A percentile compares a stretch with the other conserved stretches of the same genome.
Conservation (phyloP, 192 early-diverging fungal species). For the Pecoramyces ruminantium region DNA sequence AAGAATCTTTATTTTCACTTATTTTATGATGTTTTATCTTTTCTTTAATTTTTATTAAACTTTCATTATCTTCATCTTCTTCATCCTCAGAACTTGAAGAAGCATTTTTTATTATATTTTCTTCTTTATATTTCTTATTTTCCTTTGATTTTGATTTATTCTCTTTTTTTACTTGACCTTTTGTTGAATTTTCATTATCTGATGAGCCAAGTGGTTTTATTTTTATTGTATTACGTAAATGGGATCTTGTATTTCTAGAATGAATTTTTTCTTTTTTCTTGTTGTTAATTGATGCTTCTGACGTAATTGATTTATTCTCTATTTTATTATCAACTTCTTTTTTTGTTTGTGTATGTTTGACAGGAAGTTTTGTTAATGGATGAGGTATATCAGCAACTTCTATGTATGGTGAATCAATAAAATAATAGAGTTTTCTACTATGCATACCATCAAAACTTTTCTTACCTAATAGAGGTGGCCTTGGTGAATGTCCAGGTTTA, state of each 20-base stretch:
- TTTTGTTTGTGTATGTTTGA: background rate
- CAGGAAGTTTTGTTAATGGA: background rate
- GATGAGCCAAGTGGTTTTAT: background rate
- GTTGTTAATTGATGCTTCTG: background rate
- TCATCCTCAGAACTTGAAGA: background rate
- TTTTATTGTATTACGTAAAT: background rate
- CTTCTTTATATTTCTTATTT: background rate
- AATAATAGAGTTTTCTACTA: conserved; percentile 57
- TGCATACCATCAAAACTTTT: conserved; percentile 51
- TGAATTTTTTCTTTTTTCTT: background rate
- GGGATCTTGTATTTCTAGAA: background rate
- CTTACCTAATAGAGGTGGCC: conserved; percentile 46
- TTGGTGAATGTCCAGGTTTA: conserved; percentile 31
- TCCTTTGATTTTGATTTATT: background rate
- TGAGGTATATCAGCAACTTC: background rate
- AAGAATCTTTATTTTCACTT: background rate
- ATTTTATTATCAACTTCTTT: background rate
- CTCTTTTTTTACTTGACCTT: too few species aligned
- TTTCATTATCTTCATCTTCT: background rate
- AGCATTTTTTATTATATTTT: too few species aligned
- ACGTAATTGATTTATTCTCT: background rate
- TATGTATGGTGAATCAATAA: conserved; percentile 17
- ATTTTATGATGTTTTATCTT: background rate
- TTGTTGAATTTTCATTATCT: background rate
- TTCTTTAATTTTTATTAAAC: background rate